Evolutionary conservation across 306 rosid genomes (phyloP).

Genomic region (Medicago arabica): DNA sequence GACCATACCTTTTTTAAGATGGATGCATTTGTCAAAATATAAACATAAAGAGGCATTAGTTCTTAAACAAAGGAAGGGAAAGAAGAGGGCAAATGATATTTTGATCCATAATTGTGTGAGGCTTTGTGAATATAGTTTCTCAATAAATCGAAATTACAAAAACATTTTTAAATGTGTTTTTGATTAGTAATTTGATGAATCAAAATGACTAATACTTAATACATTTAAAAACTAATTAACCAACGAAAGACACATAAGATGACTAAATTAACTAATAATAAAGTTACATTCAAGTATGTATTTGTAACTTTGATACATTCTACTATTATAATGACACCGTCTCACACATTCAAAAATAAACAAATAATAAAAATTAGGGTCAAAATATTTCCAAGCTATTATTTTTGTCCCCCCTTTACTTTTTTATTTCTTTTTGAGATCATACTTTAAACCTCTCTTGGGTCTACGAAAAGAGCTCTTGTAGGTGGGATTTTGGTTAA

Average conservation of each 20-base stretch:
- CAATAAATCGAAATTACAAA: background rate
- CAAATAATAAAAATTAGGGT: slow-evolving; percentile 21
- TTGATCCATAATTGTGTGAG: too few species aligned
- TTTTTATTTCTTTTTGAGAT: slow-evolving; percentile 26
- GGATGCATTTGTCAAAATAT: background rate
- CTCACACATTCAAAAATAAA: background rate
- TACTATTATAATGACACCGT: background rate
- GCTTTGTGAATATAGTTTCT: too few species aligned
- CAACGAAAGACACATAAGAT: background rate
- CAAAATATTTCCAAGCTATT: slow-evolving; percentile 22
- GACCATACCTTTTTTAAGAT: background rate
- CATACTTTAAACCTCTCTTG: slow-evolving; percentile 80
- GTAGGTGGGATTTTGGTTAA: slow-evolving; percentile 63
- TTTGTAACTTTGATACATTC: background rate
- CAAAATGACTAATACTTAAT: background rate
- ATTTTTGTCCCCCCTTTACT: background rate
- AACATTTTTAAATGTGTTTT: background rate
- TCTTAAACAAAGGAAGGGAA: too few species aligned
- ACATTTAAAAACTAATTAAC: background rate
- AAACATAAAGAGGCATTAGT: background rate
- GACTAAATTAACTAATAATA: background rate
- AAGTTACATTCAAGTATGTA: background rate
- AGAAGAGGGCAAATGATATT: too few species aligned
- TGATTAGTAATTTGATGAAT: background rate
- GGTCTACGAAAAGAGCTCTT: slow-evolving; percentile 92